phyloP scores from a whole-genome alignment of 1,284 basidiomycete genomes.

The Malassezia dermatis region DNA sequence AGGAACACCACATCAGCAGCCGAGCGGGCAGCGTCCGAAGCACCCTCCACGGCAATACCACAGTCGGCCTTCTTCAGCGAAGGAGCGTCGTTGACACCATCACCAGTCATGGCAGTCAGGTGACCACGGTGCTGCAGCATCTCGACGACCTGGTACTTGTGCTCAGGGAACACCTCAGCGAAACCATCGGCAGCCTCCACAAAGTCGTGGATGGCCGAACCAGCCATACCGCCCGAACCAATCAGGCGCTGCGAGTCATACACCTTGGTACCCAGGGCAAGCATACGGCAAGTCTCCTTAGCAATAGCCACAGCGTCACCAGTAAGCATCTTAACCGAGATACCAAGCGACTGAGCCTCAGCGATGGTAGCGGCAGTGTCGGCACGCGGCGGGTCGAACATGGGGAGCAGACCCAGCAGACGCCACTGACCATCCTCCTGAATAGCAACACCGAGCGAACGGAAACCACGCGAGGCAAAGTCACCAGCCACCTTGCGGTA shows the following conservation, averaged over 20 bases:
- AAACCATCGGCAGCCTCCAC: slow-evolving; percentile 56
- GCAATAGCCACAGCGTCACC: slow-evolving; percentile 57
- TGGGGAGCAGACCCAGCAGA: slow-evolving; percentile 51
- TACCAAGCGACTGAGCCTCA: slow-evolving; percentile 54
- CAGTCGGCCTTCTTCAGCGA: slow-evolving; percentile 53
- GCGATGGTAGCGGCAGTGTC: slow-evolving; percentile 55
- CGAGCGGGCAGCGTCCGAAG: slow-evolving; percentile 52
- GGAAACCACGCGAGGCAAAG: slow-evolving; percentile 54
- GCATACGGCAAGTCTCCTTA: slow-evolving; percentile 55
- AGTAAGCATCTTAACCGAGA: slow-evolving; percentile 56
- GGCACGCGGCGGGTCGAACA: slow-evolving; percentile 54
- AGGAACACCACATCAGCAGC: slow-evolving; percentile 55
- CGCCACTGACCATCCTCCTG: slow-evolving; percentile 54
- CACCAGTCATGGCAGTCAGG: slow-evolving; percentile 54
- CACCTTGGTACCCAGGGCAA: slow-evolving; percentile 53
- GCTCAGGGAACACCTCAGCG: slow-evolving; percentile 56
- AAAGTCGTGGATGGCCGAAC: slow-evolving; percentile 54
- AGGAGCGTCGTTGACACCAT: slow-evolving; percentile 51
- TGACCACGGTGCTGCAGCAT: slow-evolving; percentile 55
- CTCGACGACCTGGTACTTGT: slow-evolving; percentile 54
- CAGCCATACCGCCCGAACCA: slow-evolving; percentile 53
- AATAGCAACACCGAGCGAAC: slow-evolving; percentile 54
- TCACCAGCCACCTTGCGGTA: slow-evolving; percentile 51
- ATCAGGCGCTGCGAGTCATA: slow-evolving; percentile 56
- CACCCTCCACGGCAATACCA: slow-evolving; percentile 54